Evolutionary conservation across 495 filamentous ascomycete genomes (phyloP), one percentile per base, ranked within the genome.

Genomic region (Darksidea phi): DNA sequence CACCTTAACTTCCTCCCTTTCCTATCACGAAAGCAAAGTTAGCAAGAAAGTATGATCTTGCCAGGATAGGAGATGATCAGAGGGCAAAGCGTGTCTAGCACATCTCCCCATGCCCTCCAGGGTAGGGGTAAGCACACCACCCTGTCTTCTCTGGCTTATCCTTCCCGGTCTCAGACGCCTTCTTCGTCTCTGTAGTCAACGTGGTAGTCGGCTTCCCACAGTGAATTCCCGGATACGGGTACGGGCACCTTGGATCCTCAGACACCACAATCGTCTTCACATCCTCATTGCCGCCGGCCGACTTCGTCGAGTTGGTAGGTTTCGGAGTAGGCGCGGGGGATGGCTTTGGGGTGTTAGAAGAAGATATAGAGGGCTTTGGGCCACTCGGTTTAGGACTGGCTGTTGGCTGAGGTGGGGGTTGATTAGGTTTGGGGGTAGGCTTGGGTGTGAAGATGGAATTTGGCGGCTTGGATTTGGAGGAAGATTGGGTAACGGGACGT

Each of bases 211-310:
- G 25, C 46, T 7, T 48, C 18, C 47, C 49, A 26, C 58, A 61
- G 11, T 63, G 4, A 43, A 56, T 51, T 18, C 34, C 42, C 4
- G 59, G 59, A 45, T 63, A 63, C 25, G 59, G 59, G 20, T 56
- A 63, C 26, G 59, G 59, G 37, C 59, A 63, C 23, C 56, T 51
- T 20, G 55, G n/a, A 10, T 52, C 59, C 32, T 41, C 18, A n/a
- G 58, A 46, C 2, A 37, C 6, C 32, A 37, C 24, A 11, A 24
- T 26, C 20, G 58, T 61, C 13, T 36, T 23, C n/a, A 18, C 15
- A 1, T 24, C n/a, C 28, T 10, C 28, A 32, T 32, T 10, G 1
- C 18, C 1, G 15, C 15, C 13, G 25, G 46, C 4, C 5, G 37
- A 55, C 18, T 24, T 18, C 11, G 38, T 45, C 20, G 32, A 32